A percentile compares a stretch with the other conserved stretches of the same genome.
Evolutionary conservation across 305 asterid genomes (phyloP).

Genomic region (Fraxinus sp.): DNA sequence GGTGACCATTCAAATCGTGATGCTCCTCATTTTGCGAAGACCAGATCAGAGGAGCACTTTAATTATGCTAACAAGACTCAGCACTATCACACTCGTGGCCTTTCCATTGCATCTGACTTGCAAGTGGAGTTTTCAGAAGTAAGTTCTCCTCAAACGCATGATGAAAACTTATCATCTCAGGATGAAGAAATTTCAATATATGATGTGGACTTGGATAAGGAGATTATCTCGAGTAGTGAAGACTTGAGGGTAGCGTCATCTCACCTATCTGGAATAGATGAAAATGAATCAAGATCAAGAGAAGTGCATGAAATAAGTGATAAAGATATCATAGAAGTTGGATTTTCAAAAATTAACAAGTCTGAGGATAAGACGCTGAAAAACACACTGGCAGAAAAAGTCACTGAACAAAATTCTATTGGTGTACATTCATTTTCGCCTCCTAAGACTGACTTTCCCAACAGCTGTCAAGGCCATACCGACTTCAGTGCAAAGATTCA

Average conservation of each 20-base stretch:
- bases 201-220: constrained; percentile 39
- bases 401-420: constrained; percentile 15
- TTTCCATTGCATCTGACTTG: constrained; percentile 82
- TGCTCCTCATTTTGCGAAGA: constrained; percentile 31
- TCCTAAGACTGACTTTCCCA: constrained; percentile 25
- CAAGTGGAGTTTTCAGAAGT: constrained; percentile 87
- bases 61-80: constrained; percentile 30
- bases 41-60: constrained; percentile 34
- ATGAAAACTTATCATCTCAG: constrained; percentile 40
- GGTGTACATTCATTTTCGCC: constrained; percentile 22
- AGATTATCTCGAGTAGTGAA: constrained; percentile 25
- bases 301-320: constrained; percentile 38
- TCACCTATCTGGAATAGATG: constrained; percentile 29
- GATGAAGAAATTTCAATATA: constrained; percentile 45
- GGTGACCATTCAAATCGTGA: constrained; percentile 22
- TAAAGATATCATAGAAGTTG: constrained; percentile 28
- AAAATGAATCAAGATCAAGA: constrained; percentile 38
- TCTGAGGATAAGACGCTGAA: constrained; percentile 17
- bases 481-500: constrained; percentile 1
- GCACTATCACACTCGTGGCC: constrained; percentile 40
- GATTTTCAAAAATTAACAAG: constrained; percentile 33
- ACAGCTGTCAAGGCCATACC: constrained; percentile 15
- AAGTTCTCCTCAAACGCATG: constrained; percentile 58
- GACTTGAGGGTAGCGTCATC: constrained; percentile 37
- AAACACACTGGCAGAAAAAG: constrained; percentile 16